These are phyloP conservation scores for Geranomyces variabilis DNA, from an alignment of 192 early-diverging fungal genomes.

Conservation along the genomic window DNA sequence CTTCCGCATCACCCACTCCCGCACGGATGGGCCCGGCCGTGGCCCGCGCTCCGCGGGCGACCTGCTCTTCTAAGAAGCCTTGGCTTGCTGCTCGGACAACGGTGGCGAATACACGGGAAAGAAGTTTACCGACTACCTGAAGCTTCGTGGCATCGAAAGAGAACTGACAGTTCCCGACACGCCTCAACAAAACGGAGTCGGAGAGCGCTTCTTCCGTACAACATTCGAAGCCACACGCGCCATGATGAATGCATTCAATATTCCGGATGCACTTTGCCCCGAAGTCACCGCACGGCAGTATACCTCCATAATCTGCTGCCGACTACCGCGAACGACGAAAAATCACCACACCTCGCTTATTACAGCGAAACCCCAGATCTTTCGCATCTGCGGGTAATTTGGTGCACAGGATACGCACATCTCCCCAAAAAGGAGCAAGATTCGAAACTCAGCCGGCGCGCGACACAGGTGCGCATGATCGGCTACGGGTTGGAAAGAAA, in stretches of 20 bases:
- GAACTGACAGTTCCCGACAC: slow-evolving; percentile 15
- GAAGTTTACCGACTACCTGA: neutral
- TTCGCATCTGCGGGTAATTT: too few species aligned
- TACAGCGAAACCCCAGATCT: too few species aligned
- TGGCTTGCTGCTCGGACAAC: too few species aligned
- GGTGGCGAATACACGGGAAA: neutral
- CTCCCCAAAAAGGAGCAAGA: neutral
- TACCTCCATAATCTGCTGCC: too few species aligned
- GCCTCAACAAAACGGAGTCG: slow-evolving; percentile 25
- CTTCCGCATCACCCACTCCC: too few species aligned
- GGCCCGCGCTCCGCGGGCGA: too few species aligned
- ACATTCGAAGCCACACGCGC: neutral
- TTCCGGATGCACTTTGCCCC: neutral
- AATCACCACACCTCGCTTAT: too few species aligned
- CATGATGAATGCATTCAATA: neutral
- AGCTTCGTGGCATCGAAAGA: neutral
- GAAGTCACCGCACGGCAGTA: too few species aligned
- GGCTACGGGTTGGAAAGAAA: neutral
- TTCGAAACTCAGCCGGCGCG: neutral
- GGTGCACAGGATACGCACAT: too few species aligned
- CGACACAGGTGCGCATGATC: neutral
- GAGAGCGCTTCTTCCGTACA: slow-evolving; percentile 1
- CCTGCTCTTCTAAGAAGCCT: too few species aligned
- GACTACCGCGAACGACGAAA: too few species aligned
- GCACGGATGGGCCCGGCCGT: too few species aligned